Percentiles rank a stretch among this genome's conserved stretches.
Evolutionary conservation across 2,329 filamentous ascomycete genomes (phyloP).

Genomic region (Grosmannia clavigera): DNA sequence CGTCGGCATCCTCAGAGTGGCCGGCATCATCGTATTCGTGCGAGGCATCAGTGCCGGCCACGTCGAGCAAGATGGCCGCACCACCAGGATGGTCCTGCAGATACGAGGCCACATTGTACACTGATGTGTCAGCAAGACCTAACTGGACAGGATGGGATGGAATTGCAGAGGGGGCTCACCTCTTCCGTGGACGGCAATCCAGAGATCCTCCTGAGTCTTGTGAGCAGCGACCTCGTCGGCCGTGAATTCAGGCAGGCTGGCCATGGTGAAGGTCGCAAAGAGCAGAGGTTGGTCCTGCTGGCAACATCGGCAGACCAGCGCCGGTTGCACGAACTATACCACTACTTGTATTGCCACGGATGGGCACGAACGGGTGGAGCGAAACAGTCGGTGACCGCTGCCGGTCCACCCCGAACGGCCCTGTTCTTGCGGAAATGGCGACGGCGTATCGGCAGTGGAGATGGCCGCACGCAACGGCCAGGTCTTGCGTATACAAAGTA

Average conservation of each 20-base stretch:
- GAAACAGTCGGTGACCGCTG: too few species aligned
- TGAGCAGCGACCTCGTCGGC: conserved; percentile 35
- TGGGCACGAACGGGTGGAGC: too few species aligned
- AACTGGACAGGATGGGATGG: too few species aligned
- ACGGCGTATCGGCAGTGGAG: too few species aligned
- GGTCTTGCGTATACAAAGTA: too few species aligned
- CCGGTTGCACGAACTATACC: too few species aligned
- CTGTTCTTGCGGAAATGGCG: too few species aligned
- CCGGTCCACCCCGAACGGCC: too few species aligned
- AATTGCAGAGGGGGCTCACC: conserved; percentile 15
- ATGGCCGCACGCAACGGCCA: too few species aligned
- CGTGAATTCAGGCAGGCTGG: conserved; percentile 16
- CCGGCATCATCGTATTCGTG: conserved; percentile 76
- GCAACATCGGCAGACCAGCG: too few species aligned
- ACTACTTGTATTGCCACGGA: too few species aligned
- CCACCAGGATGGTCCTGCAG: conserved; percentile 81
- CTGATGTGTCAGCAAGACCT: conserved; percentile 30
- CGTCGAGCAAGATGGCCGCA: conserved; percentile 54
- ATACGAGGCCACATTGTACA: conserved; percentile 90
- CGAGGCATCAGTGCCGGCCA: conserved; percentile 49
- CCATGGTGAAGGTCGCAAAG: neutral
- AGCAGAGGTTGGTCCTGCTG: too few species aligned
- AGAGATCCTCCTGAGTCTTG: conserved; percentile 33
- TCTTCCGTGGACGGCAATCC: conserved; percentile 44
- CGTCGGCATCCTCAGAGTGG: conserved; percentile 51